phyloP scores from a whole-genome alignment of 768 basidiomycete species.

The Postia placenta region DNA sequence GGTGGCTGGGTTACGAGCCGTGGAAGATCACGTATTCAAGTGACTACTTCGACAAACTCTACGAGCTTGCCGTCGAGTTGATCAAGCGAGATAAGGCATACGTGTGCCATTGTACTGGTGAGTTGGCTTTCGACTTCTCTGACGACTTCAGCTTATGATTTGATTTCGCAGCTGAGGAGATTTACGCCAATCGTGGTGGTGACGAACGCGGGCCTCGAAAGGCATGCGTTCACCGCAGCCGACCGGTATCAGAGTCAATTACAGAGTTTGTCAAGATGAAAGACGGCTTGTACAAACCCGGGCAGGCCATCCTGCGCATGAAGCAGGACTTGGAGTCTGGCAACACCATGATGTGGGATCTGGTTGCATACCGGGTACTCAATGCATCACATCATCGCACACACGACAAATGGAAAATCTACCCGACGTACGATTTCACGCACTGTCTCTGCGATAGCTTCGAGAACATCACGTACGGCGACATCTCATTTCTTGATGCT shows the following conservation, averaged over 20 bases:
- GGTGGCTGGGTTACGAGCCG: constrained; percentile 97
- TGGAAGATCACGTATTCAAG: constrained; percentile 99
- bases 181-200: constrained; percentile 84
- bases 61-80: constrained; percentile 81
- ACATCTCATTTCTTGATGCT: background rate
- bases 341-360: constrained; percentile 99
- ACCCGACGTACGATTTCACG: constrained; percentile 98
- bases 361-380: constrained; percentile 93
- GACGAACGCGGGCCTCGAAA: constrained; percentile 70
- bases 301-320: constrained; percentile 93
- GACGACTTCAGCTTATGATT: background rate
- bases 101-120: constrained; percentile 93
- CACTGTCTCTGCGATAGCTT: constrained; percentile 98
- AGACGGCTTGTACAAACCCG: constrained; percentile 82
- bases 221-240: constrained; percentile 80
- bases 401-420: constrained; percentile 90
- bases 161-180: constrained; percentile 74
- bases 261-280: constrained; percentile 90
- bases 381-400: constrained; percentile 91
- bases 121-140: constrained; percentile 24
- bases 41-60: constrained; percentile 88
- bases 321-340: constrained; percentile 90
- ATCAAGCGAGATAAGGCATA: constrained; percentile 91
- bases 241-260: constrained; percentile 85
- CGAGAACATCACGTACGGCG: constrained; percentile 92